Evolutionary conservation across 2,329 filamentous ascomycete species (phyloP).

Genomic region (Neoarthrinium moseri): DNA sequence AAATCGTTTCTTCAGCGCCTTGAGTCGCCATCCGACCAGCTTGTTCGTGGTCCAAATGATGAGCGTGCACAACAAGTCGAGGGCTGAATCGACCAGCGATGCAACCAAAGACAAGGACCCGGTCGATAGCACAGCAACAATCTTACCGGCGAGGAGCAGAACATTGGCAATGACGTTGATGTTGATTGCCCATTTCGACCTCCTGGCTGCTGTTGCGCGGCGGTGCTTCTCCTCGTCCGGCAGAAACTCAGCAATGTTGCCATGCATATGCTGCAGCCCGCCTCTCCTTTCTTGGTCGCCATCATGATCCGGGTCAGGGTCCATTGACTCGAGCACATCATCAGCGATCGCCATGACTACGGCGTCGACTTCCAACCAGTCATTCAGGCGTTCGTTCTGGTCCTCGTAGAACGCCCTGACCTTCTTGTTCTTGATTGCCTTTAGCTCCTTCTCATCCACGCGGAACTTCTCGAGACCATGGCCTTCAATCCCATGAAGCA

Average conservation of each 20-base stretch:
- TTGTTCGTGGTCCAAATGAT: conserved; percentile 62
- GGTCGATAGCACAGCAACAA: conserved; percentile 52
- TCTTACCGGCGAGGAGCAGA: conserved; percentile 53
- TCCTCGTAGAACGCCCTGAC: conserved; percentile 52
- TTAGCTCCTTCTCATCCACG: conserved; percentile 36
- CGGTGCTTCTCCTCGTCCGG: conserved; percentile 52
- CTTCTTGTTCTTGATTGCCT: conserved; percentile 50
- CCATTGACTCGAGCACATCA: conserved; percentile 59
- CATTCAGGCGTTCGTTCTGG: conserved; percentile 53
- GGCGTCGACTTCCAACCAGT: conserved; percentile 59
- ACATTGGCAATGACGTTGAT: conserved; percentile 62
- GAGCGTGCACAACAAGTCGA: conserved; percentile 58
- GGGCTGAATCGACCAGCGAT: conserved; percentile 59
- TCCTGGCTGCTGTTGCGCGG: conserved; percentile 41
- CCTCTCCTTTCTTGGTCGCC: conserved; percentile 52
- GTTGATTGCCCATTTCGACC: conserved; percentile 50
- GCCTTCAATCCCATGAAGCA: conserved; percentile 44
- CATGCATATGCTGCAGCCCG: conserved; percentile 44
- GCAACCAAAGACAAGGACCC: conserved; percentile 61
- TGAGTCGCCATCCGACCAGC: conserved; percentile 56
- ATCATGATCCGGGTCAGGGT: conserved; percentile 56
- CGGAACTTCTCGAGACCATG: conserved; percentile 46
- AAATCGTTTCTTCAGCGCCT: conserved; percentile 49
- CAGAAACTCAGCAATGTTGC: conserved; percentile 52
- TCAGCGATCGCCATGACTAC: conserved; percentile 55